These are phyloP conservation scores for Lagenidium sp. DNA, from an alignment of 352 stramenopile species.

Conservation along the genomic window DNA sequence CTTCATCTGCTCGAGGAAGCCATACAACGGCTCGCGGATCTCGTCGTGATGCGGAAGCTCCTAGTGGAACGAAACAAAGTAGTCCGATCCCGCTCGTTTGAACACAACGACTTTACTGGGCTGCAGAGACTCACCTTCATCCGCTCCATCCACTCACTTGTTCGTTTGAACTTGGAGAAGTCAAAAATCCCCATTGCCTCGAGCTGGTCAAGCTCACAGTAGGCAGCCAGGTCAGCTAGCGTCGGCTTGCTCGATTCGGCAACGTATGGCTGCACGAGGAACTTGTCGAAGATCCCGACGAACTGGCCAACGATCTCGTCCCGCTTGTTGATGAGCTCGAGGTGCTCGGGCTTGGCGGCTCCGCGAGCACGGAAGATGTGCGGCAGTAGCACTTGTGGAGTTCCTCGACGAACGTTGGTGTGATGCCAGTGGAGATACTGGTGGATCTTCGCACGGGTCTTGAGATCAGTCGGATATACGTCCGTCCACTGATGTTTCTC, in stretches of 20 bases:
- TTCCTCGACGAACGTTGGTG: constrained; percentile 38
- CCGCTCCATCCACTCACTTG: constrained; percentile 10
- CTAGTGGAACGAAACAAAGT: not conserved
- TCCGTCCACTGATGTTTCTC: constrained; percentile 36
- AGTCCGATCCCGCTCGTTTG: too few relatives aligned
- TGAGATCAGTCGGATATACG: constrained; percentile 31
- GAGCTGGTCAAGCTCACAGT: constrained; percentile 65
- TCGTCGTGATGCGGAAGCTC: constrained; percentile 31
- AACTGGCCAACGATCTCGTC: constrained; percentile 17
- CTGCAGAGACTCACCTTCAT: constrained; percentile 16
- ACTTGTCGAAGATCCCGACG: constrained; percentile 29
- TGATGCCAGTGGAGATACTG: constrained; percentile 69
- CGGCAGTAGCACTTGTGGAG: constrained; percentile 28
- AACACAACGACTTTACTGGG: too few relatives aligned
- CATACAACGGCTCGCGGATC: constrained; percentile 20
- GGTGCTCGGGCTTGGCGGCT: constrained; percentile 5
- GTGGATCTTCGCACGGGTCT: constrained; percentile 47
- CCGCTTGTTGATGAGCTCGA: constrained; percentile 5
- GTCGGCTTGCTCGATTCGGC: constrained; percentile 39
- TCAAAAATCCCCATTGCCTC: constrained; percentile 39
- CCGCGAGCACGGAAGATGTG: constrained; percentile 10
- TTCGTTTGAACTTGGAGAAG: constrained; percentile 17
- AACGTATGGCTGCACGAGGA: constrained; percentile 39
- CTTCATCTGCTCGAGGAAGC: constrained; percentile 11
- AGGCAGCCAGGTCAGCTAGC: constrained; percentile 44